These are phyloP conservation scores for Diaporthe citrichinensis DNA, from an alignment of 2,329 filamentous ascomycete genomes.

Conservation along the genomic window DNA sequence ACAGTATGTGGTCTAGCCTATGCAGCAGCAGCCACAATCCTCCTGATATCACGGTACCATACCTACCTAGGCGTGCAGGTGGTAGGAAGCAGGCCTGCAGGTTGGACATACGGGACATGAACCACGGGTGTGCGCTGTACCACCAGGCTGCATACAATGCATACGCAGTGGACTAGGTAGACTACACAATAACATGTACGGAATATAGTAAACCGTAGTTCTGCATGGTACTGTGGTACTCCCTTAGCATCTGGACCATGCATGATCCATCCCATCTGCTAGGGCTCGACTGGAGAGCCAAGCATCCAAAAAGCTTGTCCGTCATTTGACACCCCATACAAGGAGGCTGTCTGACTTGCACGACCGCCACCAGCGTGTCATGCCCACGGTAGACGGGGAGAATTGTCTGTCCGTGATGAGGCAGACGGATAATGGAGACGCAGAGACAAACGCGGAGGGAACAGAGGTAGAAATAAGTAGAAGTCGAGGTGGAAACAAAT, in stretches of 20 bases:
- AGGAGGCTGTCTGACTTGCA: conserved; percentile 7
- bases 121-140: conserved; percentile 9
- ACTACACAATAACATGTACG: neutral
- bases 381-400: conserved; percentile 7
- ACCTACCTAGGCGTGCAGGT: too few species aligned
- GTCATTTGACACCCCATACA: neutral
- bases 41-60: conserved; percentile 7
- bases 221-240: conserved; percentile 2
- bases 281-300: conserved; percentile 22
- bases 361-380: conserved; percentile 5
- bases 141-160: conserved; percentile 10
- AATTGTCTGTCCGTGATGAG: neutral
- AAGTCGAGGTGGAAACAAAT: neutral
- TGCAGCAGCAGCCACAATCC: neutral
- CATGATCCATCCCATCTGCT: conserved; percentile 25
- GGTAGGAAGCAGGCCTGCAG: neutral
- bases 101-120: neutral
- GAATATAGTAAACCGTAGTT: neutral
- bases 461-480: neutral
- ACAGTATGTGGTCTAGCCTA: neutral
- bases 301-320: conserved; percentile 33
- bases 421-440: neutral
- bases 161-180: neutral
- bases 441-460: neutral
- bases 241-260: neutral